phyloP scores from a whole-genome alignment of 2,329 filamentous ascomycete genomes.

The Exophiala spinifera region DNA sequence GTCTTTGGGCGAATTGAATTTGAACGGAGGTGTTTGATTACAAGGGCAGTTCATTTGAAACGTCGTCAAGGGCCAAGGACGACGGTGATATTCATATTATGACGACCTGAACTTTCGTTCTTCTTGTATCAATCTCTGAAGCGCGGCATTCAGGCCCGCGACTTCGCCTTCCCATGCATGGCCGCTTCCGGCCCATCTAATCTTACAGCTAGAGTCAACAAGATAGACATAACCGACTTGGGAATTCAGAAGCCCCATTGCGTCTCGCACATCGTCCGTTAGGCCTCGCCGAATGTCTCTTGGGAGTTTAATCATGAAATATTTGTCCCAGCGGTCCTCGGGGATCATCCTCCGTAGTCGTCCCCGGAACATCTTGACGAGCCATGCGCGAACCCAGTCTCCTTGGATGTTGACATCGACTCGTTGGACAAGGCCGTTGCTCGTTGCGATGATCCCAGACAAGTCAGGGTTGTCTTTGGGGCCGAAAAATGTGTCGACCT shows the following conservation, averaged over 20 bases:
- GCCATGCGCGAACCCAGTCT: conserved; percentile 62
- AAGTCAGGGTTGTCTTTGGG: conserved; percentile 67
- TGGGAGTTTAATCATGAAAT: conserved; percentile 54
- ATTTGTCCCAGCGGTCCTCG: conserved; percentile 53
- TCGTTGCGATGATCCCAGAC: conserved; percentile 56
- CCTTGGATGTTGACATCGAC: conserved; percentile 89
- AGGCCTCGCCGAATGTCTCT: conserved; percentile 46
- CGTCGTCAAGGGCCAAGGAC: neutral
- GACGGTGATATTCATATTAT: conserved; percentile 6
- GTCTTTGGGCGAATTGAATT: neutral
- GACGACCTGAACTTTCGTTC: conserved; percentile 31
- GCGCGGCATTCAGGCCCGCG: conserved; percentile 42
- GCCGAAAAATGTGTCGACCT: conserved; percentile 70
- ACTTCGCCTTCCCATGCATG: conserved; percentile 42
- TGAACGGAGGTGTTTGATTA: neutral
- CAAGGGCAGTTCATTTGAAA: conserved; percentile 1
- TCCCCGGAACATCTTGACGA: conserved; percentile 55
- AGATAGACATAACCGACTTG: conserved; percentile 95
- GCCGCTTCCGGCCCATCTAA: conserved; percentile 85
- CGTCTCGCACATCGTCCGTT: conserved; percentile 54
- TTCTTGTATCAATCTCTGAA: conserved; percentile 43
- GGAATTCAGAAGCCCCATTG: conserved; percentile 71
- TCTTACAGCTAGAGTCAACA: conserved; percentile 79
- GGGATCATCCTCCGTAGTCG: conserved; percentile 48
- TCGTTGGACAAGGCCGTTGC: conserved; percentile 60